Conservation (phyloP, 1,284 basidiomycete species). For the Malassezia brasiliensis region DNA sequence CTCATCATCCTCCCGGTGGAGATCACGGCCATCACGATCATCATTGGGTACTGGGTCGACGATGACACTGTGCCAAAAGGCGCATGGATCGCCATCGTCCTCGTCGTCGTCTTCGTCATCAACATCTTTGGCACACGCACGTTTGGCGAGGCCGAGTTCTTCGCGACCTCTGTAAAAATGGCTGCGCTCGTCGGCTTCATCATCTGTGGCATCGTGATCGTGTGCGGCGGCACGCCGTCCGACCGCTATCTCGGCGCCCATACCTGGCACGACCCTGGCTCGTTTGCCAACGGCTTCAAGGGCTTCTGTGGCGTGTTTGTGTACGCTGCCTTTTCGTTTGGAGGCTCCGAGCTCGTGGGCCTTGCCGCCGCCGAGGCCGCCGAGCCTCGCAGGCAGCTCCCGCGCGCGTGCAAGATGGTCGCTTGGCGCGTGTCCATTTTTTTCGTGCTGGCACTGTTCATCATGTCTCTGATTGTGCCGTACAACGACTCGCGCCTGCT, state of each 20-base stretch:
- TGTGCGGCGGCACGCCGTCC: constrained; percentile 36
- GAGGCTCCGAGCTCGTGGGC: constrained; percentile 72
- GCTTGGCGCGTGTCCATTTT: constrained; percentile 50
- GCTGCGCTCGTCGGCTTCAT: constrained; percentile 42
- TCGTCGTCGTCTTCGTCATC: constrained; percentile 63
- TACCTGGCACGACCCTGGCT: constrained; percentile 6
- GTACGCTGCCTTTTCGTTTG: constrained; percentile 70
- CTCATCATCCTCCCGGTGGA: constrained; percentile 41
- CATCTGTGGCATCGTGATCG: constrained; percentile 37
- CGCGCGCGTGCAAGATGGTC: constrained; percentile 33
- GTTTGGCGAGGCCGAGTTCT: constrained; percentile 50
- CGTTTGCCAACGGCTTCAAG: constrained; percentile 13
- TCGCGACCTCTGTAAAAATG: constrained; percentile 48
- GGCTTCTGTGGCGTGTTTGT: constrained; percentile 47
- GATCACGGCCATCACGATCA: constrained; percentile 35
- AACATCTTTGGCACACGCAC: constrained; percentile 59
- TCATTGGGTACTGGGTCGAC: constrained; percentile 39
- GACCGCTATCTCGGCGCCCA: constrained; percentile 3
- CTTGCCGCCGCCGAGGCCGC: constrained; percentile 63
- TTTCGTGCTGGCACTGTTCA: constrained; percentile 53
- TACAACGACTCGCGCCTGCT: constrained; percentile 16
- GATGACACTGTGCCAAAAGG: constrained; percentile 29
- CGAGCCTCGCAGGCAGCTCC: constrained; percentile 48
- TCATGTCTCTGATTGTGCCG: constrained; percentile 39
- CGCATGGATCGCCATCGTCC: constrained; percentile 64